Base-by-base conservation (phyloP, 1,284 basidiomycete genomes). In the Coniferiporia sulphurascens region DNA sequence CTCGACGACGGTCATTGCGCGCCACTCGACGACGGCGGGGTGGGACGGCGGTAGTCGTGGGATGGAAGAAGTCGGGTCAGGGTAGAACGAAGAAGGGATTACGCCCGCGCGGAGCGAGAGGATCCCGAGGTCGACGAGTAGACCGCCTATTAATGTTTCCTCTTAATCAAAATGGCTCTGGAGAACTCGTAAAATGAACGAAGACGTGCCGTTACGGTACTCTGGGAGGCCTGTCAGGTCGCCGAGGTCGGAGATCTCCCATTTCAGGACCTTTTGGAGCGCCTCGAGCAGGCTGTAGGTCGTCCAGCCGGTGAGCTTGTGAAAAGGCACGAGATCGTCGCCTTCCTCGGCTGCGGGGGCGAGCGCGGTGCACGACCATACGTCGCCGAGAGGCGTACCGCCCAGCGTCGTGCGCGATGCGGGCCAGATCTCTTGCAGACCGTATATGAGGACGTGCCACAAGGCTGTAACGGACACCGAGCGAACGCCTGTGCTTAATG, bases 231-330 rank as follows among this genome's bases (percentile, higher is more conserved):
- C 92, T 0, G 93, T 95, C 79, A 91, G 81, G 65, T 87, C 80
- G 67, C 92, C 89, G 49, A 82, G 73, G 1, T 85, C 93, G 6
- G 84, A 83, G 52, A 91, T 84, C 52, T 77, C 75, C 93, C 94
- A 98, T 1, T 82, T 79, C 3, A 95, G 78, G 1, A 87, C 75
- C 63, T 80, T 84, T 71, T 93, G 82, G 49, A 96, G 82, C 6
- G 90, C 87, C 68, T 95, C 92, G 35, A 95, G 77, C 15, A 96
- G 78, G 62, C 87, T 91, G 73, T 96, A 96, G 13, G 90, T 88
- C 60, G 91, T 81, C 95, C 96, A 98, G 64, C 93, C 91, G 0
- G 91, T 92, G 52, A 98, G 80, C 71, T 98, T 98, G 76, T 98
- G 95, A 78, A 98, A 98, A 0, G 93, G 91, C 2, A 98, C 93